Evolutionary conservation across 352 stramenopile genomes (phyloP).

Genomic region (Pythium angustatum): DNA sequence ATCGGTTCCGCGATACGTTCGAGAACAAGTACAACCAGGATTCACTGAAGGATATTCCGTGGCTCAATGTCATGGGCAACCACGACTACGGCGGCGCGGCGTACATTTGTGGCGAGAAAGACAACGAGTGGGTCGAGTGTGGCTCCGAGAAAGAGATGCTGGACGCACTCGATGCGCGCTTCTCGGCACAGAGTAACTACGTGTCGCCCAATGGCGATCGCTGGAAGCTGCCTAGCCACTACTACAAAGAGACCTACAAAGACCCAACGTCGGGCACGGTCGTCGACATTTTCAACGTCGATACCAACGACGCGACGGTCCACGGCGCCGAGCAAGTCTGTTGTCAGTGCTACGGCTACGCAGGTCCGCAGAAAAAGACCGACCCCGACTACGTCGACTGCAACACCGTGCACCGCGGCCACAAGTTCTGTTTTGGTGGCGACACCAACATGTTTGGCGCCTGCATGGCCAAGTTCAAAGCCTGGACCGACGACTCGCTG

Average conservation of each 20-base stretch:
- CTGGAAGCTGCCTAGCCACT: conserved; percentile 69
- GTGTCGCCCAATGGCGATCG: conserved; percentile 70
- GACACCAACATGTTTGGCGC: conserved; percentile 54
- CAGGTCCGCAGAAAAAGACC: conserved; percentile 25
- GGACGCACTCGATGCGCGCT: conserved; percentile 51
- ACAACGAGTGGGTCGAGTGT: conserved; percentile 44
- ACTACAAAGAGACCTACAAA: conserved; percentile 61
- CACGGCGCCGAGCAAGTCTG: conserved; percentile 74
- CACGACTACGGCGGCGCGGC: conserved; percentile 77
- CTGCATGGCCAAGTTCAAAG: conserved; percentile 61
- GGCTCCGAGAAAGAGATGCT: conserved; percentile 48
- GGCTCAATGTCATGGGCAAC: conserved; percentile 79
- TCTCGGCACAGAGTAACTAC: conserved; percentile 61
- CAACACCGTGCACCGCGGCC: conserved; percentile 49
- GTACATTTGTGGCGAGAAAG: conserved; percentile 57
- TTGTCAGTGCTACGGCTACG: conserved; percentile 85
- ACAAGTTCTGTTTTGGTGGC: conserved; percentile 55
- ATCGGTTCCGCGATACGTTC: conserved; percentile 68
- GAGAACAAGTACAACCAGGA: conserved; percentile 59
- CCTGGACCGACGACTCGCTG: conserved; percentile 70
- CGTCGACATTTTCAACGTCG: conserved; percentile 78
- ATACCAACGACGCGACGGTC: conserved; percentile 63
- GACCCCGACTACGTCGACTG: conserved; percentile 35
- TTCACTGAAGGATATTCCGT: conserved; percentile 59
- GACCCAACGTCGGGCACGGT: conserved; percentile 41